Base-by-base conservation (phyloP, 2,329 filamentous ascomycete species). In the Metarhizium robertsii region DNA sequence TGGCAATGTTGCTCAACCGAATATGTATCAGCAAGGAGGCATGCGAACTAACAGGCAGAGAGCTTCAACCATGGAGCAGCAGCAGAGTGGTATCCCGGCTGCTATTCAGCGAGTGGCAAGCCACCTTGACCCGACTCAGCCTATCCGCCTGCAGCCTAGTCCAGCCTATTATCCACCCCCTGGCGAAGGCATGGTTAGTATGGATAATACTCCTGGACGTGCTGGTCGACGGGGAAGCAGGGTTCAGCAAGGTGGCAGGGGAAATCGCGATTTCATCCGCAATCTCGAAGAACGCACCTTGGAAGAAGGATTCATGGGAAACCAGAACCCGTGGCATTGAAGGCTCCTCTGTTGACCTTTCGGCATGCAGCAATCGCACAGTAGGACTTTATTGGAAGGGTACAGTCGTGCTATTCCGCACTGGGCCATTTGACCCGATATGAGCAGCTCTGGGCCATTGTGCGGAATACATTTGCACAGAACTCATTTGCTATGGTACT, bases 131-230 rank as follows among this genome's bases (percentile, higher is more conserved):
- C 94, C 94, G 2, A 97, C 85, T 64, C 89, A 92, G 58, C 94
- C 94, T 0, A 97, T 99, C 65, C 84, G 94, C 52, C 73, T 97
- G 55, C 94, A 99, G 68, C 94, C 94, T 2, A 96, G 91, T 63
- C 94, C 94, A 5, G 94, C 94, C 2, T 99, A 99, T 71, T 99
- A 97, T 64, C 94, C 94, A 11, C 94, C 94, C 20, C 89, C 92
- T 2, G 85, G 88, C 6, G 92, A 97, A 61, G 89, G 90, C 10
- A 85, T 90, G 64, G 79, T 83, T 20, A 73, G 78, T 8, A 82
- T 88, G 58, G 80, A 85, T 51, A 81, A 80, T 57, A 76, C 83
- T 29, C 66, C 77, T 50, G 69, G 74, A 55, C 69, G 81, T 74
- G 71, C 87, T 34, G 83, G 88, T 46, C 82, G 91, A 65, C 81